Percentiles rank a stretch among this genome's conserved stretches.
These are phyloP conservation scores for Stagonosporopsis tanaceti DNA, from an alignment of 2,329 filamentous ascomycete species.

Conservation along the genomic window DNA sequence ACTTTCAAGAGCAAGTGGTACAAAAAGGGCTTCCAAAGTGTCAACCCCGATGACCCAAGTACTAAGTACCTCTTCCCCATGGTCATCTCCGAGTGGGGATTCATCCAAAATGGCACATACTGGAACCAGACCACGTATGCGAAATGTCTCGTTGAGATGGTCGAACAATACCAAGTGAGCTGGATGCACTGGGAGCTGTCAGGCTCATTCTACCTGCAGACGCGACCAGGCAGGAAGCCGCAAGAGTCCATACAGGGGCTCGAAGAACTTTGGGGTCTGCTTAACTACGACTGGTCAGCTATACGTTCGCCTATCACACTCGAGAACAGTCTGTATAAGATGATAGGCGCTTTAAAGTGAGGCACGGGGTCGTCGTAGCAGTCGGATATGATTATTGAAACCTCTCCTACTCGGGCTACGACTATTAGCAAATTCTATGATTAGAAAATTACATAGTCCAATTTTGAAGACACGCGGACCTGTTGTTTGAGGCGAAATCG, in stretches of 20 bases:
- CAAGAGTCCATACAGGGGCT: slow-evolving; percentile 34
- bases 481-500: no score
- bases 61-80: slow-evolving; percentile 44
- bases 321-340: slow-evolving; percentile 44
- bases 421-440: neutral
- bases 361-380: neutral
- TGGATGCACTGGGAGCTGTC: slow-evolving; percentile 46
- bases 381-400: neutral
- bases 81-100: slow-evolving; percentile 46
- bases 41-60: slow-evolving; percentile 38
- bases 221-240: slow-evolving; percentile 38
- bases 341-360: slow-evolving; percentile 38
- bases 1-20: slow-evolving; percentile 48
- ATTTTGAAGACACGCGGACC: no score
- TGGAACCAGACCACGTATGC: slow-evolving; percentile 47
- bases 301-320: slow-evolving; percentile 40
- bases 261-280: slow-evolving; percentile 43
- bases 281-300: slow-evolving; percentile 41
- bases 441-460: no score
- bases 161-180: slow-evolving; percentile 40
- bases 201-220: slow-evolving; percentile 51
- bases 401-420: neutral
- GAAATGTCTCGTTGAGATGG: slow-evolving; percentile 43
- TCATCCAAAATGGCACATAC: slow-evolving; percentile 42
- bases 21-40: slow-evolving; percentile 41